These are phyloP conservation scores for Byssoonygena ceratinophila DNA, from an alignment of 2,329 filamentous ascomycete genomes.

Conservation along the genomic window DNA sequence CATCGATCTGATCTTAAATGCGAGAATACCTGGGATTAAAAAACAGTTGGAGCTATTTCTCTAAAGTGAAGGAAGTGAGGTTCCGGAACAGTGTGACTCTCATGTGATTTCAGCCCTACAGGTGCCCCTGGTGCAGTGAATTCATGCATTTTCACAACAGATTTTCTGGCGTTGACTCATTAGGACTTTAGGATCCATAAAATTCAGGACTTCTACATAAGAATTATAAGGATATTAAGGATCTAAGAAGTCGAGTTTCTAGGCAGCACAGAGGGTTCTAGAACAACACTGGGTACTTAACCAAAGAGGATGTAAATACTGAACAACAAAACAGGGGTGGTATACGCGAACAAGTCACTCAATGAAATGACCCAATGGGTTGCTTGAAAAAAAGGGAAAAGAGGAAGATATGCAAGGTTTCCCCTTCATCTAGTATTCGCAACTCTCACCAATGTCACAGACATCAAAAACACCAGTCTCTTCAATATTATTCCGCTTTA, in stretches of 20 bases:
- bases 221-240: background rate
- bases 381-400: background rate
- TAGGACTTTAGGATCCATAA: no score
- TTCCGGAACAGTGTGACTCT: background rate
- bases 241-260: background rate
- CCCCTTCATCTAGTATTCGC: slow-evolving; percentile 53
- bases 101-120: background rate
- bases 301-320: background rate
- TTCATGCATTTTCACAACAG: background rate
- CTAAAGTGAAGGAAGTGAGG: background rate
- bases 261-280: background rate
- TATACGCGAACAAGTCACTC: background rate
- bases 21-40: background rate
- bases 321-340: background rate
- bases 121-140: no score
- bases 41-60: background rate
- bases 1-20: background rate
- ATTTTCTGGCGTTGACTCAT: background rate
- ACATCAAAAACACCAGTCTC: slow-evolving; percentile 70
- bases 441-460: slow-evolving; percentile 74
- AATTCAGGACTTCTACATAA: background rate
- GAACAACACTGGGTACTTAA: background rate
- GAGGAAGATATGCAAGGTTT: background rate
- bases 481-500: slow-evolving; percentile 54
- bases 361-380: background rate